phyloP scores from a whole-genome alignment of 257 asterid species.

The Solanum gracilifrons region DNA sequence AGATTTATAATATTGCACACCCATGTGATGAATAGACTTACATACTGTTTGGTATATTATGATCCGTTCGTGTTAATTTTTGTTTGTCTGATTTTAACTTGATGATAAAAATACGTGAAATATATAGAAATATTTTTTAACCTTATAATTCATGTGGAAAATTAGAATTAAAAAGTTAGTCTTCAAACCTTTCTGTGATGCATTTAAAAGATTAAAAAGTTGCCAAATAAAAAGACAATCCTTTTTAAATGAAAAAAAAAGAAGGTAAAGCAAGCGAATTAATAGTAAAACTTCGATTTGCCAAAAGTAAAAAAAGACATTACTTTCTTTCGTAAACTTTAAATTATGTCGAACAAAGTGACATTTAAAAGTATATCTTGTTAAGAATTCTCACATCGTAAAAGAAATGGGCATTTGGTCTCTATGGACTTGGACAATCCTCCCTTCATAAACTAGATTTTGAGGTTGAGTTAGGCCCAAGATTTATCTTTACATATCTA shows the following conservation, averaged over 20 bases:
- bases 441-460: too few relatives aligned
- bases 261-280: background rate
- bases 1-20: background rate
- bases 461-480: too few relatives aligned
- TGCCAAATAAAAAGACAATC: too few relatives aligned
- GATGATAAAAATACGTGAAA: fast-evolving
- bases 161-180: too few relatives aligned
- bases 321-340: background rate
- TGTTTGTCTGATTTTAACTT: too few relatives aligned
- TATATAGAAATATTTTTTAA: too few relatives aligned
- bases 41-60: background rate
- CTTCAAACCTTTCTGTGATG: too few relatives aligned
- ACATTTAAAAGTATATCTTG: background rate
- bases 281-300: background rate
- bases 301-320: background rate
- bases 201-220: background rate
- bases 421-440: too few relatives aligned
- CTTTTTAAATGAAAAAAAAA: too few relatives aligned
- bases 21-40: background rate
- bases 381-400: too few relatives aligned
- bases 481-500: background rate
- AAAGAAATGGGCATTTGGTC: too few relatives aligned
- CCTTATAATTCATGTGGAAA: too few relatives aligned
- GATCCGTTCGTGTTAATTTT: fast-evolving
- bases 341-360: background rate